These are phyloP conservation scores for Andrographis paniculata DNA, from an alignment of 305 asterid genomes.

Conservation along the genomic window DNA sequence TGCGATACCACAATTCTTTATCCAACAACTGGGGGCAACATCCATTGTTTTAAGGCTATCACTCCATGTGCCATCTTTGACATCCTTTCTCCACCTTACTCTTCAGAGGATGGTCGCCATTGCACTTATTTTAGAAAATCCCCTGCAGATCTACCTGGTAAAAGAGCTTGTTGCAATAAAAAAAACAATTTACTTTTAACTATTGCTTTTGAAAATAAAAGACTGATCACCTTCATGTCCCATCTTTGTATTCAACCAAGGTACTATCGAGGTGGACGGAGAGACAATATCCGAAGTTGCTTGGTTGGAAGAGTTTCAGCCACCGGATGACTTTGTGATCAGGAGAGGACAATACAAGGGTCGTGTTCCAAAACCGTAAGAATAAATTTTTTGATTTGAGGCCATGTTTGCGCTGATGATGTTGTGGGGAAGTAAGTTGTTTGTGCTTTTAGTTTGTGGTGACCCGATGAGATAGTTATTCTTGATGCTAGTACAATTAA, in stretches of 20 bases:
- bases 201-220: background rate
- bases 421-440: no score
- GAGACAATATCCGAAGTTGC: conserved; percentile 47
- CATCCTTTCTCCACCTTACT: conserved; percentile 95
- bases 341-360: conserved; percentile 90
- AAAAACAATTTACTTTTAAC: conserved; percentile 2
- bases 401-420: no score
- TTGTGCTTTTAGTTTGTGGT: no score
- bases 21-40: conserved; percentile 85
- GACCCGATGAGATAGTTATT: no score
- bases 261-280: conserved; percentile 66
- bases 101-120: conserved; percentile 79
- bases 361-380: conserved; percentile 62
- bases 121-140: conserved; percentile 80
- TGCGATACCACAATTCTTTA: conserved; percentile 79
- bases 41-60: conserved; percentile 90
- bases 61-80: conserved; percentile 94
- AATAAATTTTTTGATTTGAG: no score
- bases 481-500: no score
- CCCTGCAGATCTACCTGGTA: conserved; percentile 70
- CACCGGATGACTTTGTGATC: conserved; percentile 82
- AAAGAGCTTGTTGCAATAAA: conserved; percentile 2
- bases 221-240: background rate
- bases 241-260: conserved; percentile 24
- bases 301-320: conserved; percentile 91